Base-by-base conservation (phyloP, 148 eudicot genomes). In the Simmondsia chinensis region DNA sequence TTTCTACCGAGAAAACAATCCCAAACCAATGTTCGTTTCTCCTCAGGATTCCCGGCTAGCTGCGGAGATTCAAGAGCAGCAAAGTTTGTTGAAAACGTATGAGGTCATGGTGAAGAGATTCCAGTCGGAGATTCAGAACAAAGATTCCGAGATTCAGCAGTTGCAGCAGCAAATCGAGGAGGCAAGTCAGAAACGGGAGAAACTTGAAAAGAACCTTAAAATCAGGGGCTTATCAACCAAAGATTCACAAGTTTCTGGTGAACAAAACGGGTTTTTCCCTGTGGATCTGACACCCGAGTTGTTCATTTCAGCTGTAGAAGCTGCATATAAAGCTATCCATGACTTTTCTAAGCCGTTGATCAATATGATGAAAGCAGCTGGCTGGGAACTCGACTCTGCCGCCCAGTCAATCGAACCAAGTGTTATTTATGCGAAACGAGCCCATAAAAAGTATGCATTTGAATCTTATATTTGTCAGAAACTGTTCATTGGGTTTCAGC, bases 341-440 rank as follows among this genome's bases (percentile, higher is more conserved):
- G 95, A 85, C 59, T 91, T 91, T 59, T 82, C 95, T 15, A 91
- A 91, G 66, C 97, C 95, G 1, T 63, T 85, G 52, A 91, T 91
- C 62, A 91, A 85, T 72, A 79, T 91, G 97, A 91, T 91, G 97
- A 91, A 91, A 68, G 94, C 95, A 6, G 95, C 95, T 39, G 84
- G 80, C 12, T 85, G 99, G 99, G 95, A 91, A 73, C 89, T 91
- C 23, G 99, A 85, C 64, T 74, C 83, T 27, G 99, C 99, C n/a
- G 94, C 99, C 33, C 69, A 75, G 42, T 82, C 99, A 6, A 85
- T 91, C 13, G 95, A 76, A 59, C 81, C 89, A 3, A 61, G 76
- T 39, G 56, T 82, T 13, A 52, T 59, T 43, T 91, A 91, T 38
- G 80, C 94, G 30, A 82, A 79, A 57, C 65, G 99, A 55, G 88